Evolutionary conservation across 192 early-diverging fungal genomes (phyloP).

Genomic region (Coemansia sp.): DNA sequence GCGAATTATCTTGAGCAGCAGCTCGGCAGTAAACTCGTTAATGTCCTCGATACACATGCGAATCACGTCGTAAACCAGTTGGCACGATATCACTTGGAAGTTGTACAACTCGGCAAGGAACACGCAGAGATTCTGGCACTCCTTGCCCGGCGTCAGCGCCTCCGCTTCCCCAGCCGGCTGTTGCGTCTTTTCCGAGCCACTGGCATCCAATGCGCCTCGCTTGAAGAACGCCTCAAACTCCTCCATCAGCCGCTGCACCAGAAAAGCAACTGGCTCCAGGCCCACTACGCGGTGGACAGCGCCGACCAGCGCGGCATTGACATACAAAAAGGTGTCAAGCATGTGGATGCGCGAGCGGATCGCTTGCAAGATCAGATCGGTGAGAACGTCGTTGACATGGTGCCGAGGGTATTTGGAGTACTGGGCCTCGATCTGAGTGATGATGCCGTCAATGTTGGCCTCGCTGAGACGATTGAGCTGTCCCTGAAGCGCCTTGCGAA

Average conservation of each 20-base stretch:
- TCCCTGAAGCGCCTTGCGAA: constrained; percentile 83
- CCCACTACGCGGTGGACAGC: constrained; percentile 79
- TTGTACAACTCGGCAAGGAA: constrained; percentile 85
- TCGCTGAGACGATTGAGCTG: constrained; percentile 86
- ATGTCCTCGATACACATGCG: constrained; percentile 66
- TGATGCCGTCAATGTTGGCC: constrained; percentile 86
- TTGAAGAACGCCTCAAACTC: constrained; percentile 63
- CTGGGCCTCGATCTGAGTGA: constrained; percentile 73
- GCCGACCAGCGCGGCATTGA: constrained; percentile 85
- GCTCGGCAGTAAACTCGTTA: constrained; percentile 82
- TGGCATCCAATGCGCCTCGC: constrained; percentile 28
- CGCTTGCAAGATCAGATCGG: constrained; percentile 69
- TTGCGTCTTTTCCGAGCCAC: background rate
- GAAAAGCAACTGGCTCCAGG: constrained; percentile 79
- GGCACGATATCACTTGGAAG: constrained; percentile 81
- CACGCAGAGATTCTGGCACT: constrained; percentile 77
- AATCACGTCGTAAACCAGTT: constrained; percentile 87
- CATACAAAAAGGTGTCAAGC: constrained; percentile 86
- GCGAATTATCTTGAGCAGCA: constrained; percentile 72
- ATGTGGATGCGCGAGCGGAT: constrained; percentile 82
- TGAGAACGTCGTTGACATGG: constrained; percentile 85
- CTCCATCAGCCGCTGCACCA: constrained; percentile 75
- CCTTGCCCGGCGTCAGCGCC: constrained; percentile 57
- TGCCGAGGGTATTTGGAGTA: constrained; percentile 61
- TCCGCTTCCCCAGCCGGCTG: constrained; percentile 14